Conservation (phyloP, 2,329 filamentous ascomycete genomes). For the Calonectria hongkongensis region DNA sequence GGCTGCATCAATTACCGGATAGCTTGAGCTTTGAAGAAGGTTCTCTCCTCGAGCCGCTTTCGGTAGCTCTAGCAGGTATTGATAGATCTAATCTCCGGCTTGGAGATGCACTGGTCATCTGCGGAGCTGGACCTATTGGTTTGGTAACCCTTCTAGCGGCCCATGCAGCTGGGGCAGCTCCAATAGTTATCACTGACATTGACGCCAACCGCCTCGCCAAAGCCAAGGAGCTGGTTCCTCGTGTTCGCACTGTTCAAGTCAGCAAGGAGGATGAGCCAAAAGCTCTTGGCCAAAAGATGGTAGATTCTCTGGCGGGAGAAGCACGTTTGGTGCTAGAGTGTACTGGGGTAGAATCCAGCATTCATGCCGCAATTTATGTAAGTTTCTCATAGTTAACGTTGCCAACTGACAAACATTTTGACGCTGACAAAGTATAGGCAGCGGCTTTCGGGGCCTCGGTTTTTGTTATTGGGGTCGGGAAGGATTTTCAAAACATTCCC, state of each 20-base stretch:
- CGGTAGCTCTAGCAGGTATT: constrained; percentile 67
- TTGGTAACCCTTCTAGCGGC: constrained; percentile 63
- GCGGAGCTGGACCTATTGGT: constrained; percentile 61
- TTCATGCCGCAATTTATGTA: constrained; percentile 55
- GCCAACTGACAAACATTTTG: too few species aligned
- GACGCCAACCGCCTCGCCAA: constrained; percentile 26
- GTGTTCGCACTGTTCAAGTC: constrained; percentile 61
- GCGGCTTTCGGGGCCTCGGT: constrained; percentile 60
- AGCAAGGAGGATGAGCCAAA: constrained; percentile 51
- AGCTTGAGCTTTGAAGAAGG: constrained; percentile 53
- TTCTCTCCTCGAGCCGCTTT: constrained; percentile 67
- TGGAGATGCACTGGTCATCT: constrained; percentile 61
- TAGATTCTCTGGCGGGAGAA: constrained; percentile 58
- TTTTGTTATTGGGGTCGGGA: constrained; percentile 48
- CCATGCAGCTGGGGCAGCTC: constrained; percentile 64
- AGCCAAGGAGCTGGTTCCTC: constrained; percentile 55
- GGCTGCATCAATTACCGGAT: constrained; percentile 61
- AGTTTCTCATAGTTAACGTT: background rate
- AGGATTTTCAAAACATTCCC: constrained; percentile 58
- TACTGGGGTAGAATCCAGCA: constrained; percentile 79
- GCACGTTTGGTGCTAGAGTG: constrained; percentile 79
- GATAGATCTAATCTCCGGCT: constrained; percentile 61
- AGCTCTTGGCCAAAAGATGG: constrained; percentile 51
- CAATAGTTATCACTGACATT: constrained; percentile 66
- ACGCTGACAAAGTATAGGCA: background rate